A percentile compares a stretch with the other conserved stretches of the same genome.
phyloP scores from a whole-genome alignment of 2,329 filamentous ascomycete species.

The Ophiocordyceps polyrhachis-furcata region DNA sequence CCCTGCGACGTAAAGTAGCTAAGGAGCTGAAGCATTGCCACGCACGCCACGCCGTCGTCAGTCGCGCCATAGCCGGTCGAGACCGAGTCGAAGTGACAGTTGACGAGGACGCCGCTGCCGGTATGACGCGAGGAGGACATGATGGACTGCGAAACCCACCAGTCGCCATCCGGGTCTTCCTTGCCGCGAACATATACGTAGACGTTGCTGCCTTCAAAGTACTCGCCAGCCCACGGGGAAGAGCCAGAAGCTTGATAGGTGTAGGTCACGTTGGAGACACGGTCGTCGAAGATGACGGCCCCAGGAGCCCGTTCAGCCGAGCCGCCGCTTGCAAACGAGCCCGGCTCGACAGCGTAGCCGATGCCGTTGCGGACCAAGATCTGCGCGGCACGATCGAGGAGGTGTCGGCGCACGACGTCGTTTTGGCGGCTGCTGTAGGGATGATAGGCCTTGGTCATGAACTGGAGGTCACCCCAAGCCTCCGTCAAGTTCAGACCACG shows the following conservation, averaged over 20 bases:
- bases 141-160: conserved; percentile 41
- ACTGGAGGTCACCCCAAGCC: conserved; percentile 70
- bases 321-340: conserved; percentile 10
- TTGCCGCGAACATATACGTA: conserved; percentile 78
- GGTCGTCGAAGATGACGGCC: conserved; percentile 62
- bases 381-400: conserved; percentile 49
- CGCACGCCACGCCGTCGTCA: conserved; percentile 79
- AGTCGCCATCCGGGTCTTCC: conserved; percentile 52
- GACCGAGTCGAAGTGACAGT: conserved; percentile 86
- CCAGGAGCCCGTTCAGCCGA: conserved; percentile 4
- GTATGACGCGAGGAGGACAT: conserved; percentile 31
- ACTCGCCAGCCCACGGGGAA: conserved; percentile 31
- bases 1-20: conserved; percentile 62
- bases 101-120: conserved; percentile 67
- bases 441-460: conserved; percentile 58
- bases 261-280: conserved; percentile 59
- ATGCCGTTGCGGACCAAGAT: conserved; percentile 48
- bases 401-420: conserved; percentile 58
- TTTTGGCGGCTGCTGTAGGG: conserved; percentile 79
- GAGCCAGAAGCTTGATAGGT: conserved; percentile 5
- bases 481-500: conserved; percentile 61
- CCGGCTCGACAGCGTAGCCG: conserved; percentile 22
- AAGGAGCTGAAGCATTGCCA: conserved; percentile 71
- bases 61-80: conserved; percentile 85
- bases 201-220: conserved; percentile 87